Conservation (phyloP, 2,329 filamentous ascomycete genomes). For the Claviceps africana region DNA sequence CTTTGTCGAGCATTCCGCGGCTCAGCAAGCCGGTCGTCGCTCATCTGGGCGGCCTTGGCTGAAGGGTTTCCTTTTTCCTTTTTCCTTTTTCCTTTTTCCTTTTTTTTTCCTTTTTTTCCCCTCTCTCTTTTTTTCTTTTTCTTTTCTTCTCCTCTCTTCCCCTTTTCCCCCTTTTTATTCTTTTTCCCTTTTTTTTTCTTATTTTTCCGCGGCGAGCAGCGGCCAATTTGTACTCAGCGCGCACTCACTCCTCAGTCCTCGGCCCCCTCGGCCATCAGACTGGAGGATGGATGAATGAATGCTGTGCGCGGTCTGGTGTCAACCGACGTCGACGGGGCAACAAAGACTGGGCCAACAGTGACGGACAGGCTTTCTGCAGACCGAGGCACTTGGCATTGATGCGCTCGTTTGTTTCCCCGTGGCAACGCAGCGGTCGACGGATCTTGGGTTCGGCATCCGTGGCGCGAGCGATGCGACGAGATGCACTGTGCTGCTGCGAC, state of each 20-base stretch:
- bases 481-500: not conserved
- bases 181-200: no score
- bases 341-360: not conserved
- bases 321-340: not conserved
- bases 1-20: no score
- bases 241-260: no score
- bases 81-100: no score
- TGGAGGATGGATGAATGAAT: not conserved
- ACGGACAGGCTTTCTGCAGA: not conserved
- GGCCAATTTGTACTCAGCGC: not conserved
- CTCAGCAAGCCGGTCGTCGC: not conserved
- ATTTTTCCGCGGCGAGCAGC: not conserved
- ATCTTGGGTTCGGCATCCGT: not conserved
- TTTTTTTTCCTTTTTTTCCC: not conserved
- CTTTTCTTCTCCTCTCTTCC: no score
- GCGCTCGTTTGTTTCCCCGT: not conserved
- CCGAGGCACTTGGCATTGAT: not conserved
- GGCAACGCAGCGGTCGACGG: not conserved
- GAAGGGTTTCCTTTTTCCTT: no score
- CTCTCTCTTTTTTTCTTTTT: no score
- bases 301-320: no score
- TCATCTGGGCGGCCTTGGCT: not conserved
- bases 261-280: not conserved
- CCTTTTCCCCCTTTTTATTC: no score
- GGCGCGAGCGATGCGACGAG: not conserved